A percentile compares a stretch with the other conserved stretches of the same genome.
These are phyloP conservation scores for Leptosphaerulina australis DNA, from an alignment of 2,329 filamentous ascomycete genomes.

Conservation along the genomic window DNA sequence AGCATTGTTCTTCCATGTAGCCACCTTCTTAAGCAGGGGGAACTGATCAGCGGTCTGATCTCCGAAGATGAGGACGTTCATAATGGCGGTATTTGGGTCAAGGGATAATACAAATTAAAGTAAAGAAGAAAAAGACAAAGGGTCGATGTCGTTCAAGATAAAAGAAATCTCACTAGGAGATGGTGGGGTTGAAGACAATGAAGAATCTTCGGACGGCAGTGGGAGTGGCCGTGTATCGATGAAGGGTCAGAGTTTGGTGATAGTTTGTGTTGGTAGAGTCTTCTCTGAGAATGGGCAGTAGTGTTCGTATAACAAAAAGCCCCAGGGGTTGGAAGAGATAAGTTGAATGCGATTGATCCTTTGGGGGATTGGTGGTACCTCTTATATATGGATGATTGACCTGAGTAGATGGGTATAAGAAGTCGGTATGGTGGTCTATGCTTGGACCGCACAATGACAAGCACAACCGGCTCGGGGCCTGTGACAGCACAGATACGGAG, in stretches of 20 bases:
- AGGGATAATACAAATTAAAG: constrained; percentile 37
- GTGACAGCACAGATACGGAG: constrained; percentile 47
- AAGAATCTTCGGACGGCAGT: constrained; percentile 12
- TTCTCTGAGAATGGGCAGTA: constrained; percentile 18
- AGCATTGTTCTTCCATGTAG: constrained; percentile 59
- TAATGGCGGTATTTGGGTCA: constrained; percentile 32
- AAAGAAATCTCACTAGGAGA: constrained; percentile 9
- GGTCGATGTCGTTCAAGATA: constrained; percentile 12
- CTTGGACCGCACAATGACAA: constrained; percentile 47
- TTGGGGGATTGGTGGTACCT: constrained; percentile 35
- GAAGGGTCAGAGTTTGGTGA: constrained; percentile 19
- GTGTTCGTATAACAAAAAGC: constrained; percentile 25
- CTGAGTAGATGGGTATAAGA: constrained; percentile 32
- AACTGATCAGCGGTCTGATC: constrained; percentile 74
- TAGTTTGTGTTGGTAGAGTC: constrained; percentile 13
- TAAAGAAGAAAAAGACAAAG: constrained; percentile 12
- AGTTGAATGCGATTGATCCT: constrained; percentile 27
- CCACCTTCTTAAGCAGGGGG: constrained; percentile 61
- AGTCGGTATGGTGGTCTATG: constrained; percentile 35
- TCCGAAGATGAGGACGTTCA: constrained; percentile 68
- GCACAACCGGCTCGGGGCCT: constrained; percentile 47
- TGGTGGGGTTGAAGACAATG: constrained; percentile 1
- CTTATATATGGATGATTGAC: constrained; percentile 47
- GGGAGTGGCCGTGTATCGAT: constrained; percentile 21
- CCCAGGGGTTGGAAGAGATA: constrained; percentile 36